phyloP scores from a whole-genome alignment of 169 alveolate genomes.

The Eimeria maxima region DNA sequence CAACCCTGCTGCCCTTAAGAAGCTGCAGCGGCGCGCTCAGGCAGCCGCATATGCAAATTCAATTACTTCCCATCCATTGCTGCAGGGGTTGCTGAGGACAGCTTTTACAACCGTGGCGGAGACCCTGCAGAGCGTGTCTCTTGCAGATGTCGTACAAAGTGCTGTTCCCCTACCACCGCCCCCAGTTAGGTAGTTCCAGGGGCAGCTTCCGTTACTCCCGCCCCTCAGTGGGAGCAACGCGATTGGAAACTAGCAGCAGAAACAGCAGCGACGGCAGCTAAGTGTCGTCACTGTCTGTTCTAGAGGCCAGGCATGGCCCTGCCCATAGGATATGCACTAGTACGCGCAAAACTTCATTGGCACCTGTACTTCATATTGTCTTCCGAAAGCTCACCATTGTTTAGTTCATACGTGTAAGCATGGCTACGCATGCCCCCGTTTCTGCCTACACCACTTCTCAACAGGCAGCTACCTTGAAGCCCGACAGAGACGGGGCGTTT shows the following conservation, averaged over 20 bases:
- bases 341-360: background rate
- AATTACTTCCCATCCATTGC: constrained; percentile 8
- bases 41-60: constrained; percentile 69
- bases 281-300: background rate
- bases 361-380: background rate
- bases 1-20: constrained; percentile 10
- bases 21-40: constrained; percentile 50
- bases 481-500: background rate
- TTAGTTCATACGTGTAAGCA: no score
- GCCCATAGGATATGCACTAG: background rate
- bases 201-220: background rate
- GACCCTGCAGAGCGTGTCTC: constrained; percentile 3
- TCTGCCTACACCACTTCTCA: background rate
- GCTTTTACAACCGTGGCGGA: constrained; percentile 32
- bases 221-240: background rate
- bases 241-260: background rate
- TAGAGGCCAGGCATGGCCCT: background rate
- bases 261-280: background rate
- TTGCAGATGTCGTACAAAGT: constrained; percentile 40
- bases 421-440: background rate
- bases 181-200: background rate
- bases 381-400: background rate
- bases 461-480: background rate
- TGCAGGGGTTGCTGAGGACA: constrained; percentile 19
- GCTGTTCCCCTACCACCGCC: background rate